Evolutionary conservation across 2,329 filamentous ascomycete genomes (phyloP).

Genomic region (Talaromyces sp.): DNA sequence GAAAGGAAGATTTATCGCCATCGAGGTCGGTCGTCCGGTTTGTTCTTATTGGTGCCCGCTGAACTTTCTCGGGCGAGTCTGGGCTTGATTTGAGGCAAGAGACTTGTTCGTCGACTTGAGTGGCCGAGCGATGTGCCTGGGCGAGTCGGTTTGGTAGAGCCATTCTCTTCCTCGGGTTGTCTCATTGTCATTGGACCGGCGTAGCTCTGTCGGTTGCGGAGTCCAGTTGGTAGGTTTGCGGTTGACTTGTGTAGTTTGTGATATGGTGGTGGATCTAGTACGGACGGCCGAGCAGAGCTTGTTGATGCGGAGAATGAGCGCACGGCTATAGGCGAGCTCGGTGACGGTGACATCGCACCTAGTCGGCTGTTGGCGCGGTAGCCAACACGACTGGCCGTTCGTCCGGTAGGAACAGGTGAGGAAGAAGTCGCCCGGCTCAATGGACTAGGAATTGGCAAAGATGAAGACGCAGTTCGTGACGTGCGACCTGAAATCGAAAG

Average conservation of each 20-base stretch:
- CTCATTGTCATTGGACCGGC: conserved; percentile 32
- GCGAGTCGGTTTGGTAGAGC: conserved; percentile 29
- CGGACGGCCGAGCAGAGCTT: conserved; percentile 10
- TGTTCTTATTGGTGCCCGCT: conserved; percentile 20
- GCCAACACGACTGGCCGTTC: conserved; percentile 35
- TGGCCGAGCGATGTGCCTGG: conserved; percentile 41
- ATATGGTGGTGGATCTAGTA: conserved; percentile 43
- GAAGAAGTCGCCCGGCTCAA: conserved; percentile 42
- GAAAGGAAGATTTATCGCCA: conserved; percentile 30
- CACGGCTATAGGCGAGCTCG: conserved; percentile 21
- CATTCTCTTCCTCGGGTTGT: conserved; percentile 21
- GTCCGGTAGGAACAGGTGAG: conserved; percentile 34
- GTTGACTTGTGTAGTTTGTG: conserved; percentile 36
- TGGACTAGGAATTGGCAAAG: conserved; percentile 39
- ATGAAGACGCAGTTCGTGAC: conserved; percentile 32
- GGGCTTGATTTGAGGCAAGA: conserved; percentile 38
- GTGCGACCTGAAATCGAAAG: conserved; percentile 26
- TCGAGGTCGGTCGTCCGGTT: conserved; percentile 32
- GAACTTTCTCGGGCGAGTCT: conserved; percentile 23
- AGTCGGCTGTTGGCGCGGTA: conserved; percentile 31
- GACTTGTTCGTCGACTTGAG: conserved; percentile 37
- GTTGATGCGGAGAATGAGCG: conserved; percentile 3
- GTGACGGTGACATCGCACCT: conserved; percentile 29
- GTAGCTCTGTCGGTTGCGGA: conserved; percentile 40
- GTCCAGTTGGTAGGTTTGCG: conserved; percentile 26